Evolutionary conservation across 805 yeast species (phyloP).

Genomic region (Spencermartinsiella europaea): DNA sequence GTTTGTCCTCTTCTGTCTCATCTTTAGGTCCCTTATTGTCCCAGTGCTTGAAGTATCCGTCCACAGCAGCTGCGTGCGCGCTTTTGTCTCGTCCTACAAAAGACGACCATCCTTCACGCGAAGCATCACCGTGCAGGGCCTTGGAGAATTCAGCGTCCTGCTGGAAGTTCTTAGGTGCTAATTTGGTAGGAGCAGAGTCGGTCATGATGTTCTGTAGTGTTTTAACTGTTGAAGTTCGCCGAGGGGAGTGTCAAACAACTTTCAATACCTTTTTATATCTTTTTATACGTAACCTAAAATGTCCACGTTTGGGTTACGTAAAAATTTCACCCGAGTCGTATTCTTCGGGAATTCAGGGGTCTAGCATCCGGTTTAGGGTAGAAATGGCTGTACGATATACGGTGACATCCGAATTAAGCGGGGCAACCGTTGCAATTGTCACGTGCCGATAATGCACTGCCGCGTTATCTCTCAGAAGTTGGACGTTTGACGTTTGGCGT

Average conservation of each 20-base stretch:
- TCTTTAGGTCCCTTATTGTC: constrained; percentile 73
- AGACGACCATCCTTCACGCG: constrained; percentile 69
- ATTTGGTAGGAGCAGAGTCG: constrained; percentile 26
- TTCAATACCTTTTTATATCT: too few relatives aligned
- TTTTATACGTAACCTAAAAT: too few relatives aligned
- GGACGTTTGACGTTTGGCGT: too few relatives aligned
- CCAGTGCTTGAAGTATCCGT: constrained; percentile 95
- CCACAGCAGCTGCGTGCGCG: constrained; percentile 78
- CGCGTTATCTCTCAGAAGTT: too few relatives aligned
- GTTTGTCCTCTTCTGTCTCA: constrained; percentile 53
- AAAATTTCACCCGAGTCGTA: not conserved
- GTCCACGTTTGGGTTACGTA: too few relatives aligned
- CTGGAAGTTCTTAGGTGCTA: constrained; percentile 51
- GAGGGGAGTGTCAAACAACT: not conserved
- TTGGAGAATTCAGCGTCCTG: constrained; percentile 71
- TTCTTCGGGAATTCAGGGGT: not conserved
- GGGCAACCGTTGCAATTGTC: not conserved
- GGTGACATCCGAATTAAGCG: too few relatives aligned
- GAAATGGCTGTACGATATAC: not conserved
- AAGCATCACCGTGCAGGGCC: constrained; percentile 76
- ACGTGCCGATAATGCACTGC: not conserved
- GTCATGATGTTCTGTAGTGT: not conserved
- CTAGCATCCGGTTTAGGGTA: not conserved
- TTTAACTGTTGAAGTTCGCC: not conserved
- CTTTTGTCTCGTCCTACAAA: constrained; percentile 68